Base-by-base conservation (phyloP, 768 basidiomycete genomes). In the Lyophyllum shimeji region DNA sequence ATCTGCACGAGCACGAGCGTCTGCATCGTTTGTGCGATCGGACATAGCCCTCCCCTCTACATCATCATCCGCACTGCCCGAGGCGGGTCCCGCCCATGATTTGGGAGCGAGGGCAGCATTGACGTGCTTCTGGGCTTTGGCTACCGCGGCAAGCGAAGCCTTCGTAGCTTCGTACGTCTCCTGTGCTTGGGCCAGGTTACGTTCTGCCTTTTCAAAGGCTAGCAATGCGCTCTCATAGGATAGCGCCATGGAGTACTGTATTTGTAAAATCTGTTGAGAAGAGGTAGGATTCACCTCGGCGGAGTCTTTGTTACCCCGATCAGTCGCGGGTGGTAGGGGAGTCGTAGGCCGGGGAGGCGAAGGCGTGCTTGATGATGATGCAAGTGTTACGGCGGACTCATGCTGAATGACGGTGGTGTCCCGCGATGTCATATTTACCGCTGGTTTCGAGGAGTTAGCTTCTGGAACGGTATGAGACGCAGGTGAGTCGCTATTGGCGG, bases 91-190 rank as follows among this genome's bases (percentile, higher is more conserved):
- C n/a, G n/a, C n/a, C n/a, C n/a, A n/a, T 45, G 20, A 46, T 25
- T n/a, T 4, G 2, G 39, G 9, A 7, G 5, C 15, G n/a, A n/a
- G 3, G n/a, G n/a, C n/a, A 18, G 39, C 39, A n/a, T 4, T 17
- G 9, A 40, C n/a, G 9, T 18, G 39, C 15, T 2, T 15, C 15
- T 15, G 8, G 18, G 46, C 49, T 9, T 49, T 55, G 24, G 20
- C 13, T 13, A 46, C 46, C 2, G 58, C 58, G 18, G 50, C 23
- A 31, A 59, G 43, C 13, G 58, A 33, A 12, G 51, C 34, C 21
- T 50, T 53, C 9, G 55, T 52, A 11, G 59, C 46, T 21, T 56
- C 51, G 20, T 53, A 56, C 15, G 52, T 50, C 33, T 60, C 55
- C 9, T 50, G 55, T 1, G 54, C 55, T 4, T n/a, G 27, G 18